Evolutionary conservation across 2,329 filamentous ascomycete species (phyloP).

Genomic region (Ophioceras dolichostomum): DNA sequence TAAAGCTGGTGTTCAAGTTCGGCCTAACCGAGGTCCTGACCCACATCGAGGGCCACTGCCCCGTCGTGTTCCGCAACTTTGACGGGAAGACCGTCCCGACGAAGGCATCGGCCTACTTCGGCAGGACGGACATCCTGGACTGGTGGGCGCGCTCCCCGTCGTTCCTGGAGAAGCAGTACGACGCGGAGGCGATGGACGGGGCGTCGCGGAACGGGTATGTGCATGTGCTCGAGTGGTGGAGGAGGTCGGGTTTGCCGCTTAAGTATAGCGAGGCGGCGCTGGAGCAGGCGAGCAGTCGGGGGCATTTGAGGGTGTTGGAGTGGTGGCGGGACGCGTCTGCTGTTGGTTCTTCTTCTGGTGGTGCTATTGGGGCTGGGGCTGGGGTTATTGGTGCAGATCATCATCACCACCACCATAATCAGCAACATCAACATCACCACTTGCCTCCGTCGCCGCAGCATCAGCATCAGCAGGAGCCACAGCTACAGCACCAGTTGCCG

Average conservation of each 20-base stretch:
- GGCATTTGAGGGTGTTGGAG: slow-evolving; percentile 74
- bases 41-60: slow-evolving; percentile 48
- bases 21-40: slow-evolving; percentile 67
- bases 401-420: too few species aligned
- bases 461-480: neutral
- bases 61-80: slow-evolving; percentile 72
- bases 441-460: too few species aligned
- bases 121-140: slow-evolving; percentile 70
- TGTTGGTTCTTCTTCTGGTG: slow-evolving; percentile 16
- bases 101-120: slow-evolving; percentile 79
- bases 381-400: too few species aligned
- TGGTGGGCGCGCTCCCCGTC: slow-evolving; percentile 82
- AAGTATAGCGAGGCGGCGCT: slow-evolving; percentile 80
- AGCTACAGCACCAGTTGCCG: slow-evolving; percentile 19
- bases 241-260: slow-evolving; percentile 61
- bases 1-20: slow-evolving; percentile 87
- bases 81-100: slow-evolving; percentile 77
- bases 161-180: slow-evolving; percentile 79
- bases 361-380: too few species aligned
- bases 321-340: slow-evolving; percentile 88
- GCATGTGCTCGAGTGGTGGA: slow-evolving; percentile 81
- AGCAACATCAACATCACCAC: too few species aligned
- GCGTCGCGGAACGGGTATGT: slow-evolving; percentile 79
- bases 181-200: slow-evolving; percentile 71
- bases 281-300: slow-evolving; percentile 75